Conservation (phyloP, 2,329 filamentous ascomycete species). For the Camptophora hylomeconis region DNA sequence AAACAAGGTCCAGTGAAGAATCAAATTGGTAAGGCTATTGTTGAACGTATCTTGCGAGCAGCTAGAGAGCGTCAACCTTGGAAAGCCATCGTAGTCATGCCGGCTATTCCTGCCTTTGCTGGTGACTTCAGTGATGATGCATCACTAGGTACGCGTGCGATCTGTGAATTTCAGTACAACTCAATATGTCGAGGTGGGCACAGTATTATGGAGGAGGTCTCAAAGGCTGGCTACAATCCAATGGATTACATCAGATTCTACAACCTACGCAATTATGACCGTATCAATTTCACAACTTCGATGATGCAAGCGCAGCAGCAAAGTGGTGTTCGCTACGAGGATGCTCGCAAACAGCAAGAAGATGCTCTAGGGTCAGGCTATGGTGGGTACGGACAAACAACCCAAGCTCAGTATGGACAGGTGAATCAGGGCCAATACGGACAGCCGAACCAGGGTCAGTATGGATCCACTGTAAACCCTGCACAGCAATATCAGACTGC, state of each 20-base stretch:
- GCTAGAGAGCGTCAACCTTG: conserved; percentile 52
- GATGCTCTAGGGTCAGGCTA: conserved; percentile 35
- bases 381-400: conserved; percentile 25
- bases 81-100: conserved; percentile 65
- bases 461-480: conserved; percentile 26
- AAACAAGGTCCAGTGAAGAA: conserved; percentile 62
- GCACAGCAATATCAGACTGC: conserved; percentile 63
- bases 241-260: conserved; percentile 69
- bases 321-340: conserved; percentile 32
- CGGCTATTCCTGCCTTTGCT: conserved; percentile 68
- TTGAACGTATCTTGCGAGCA: conserved; percentile 62
- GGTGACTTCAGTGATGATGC: conserved; percentile 63
- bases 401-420: conserved; percentile 4
- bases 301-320: conserved; percentile 26
- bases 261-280: conserved; percentile 72
- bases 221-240: conserved; percentile 54
- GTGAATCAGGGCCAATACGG: conserved; percentile 8
- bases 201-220: conserved; percentile 62
- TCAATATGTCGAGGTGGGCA: conserved; percentile 65
- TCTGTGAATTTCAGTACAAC: conserved; percentile 80
- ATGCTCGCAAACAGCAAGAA: conserved; percentile 31
- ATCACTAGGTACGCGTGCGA: conserved; percentile 64
- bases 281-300: conserved; percentile 47
- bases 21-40: conserved; percentile 65
- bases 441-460: conserved; percentile 22